phyloP scores from a whole-genome alignment of 2,329 filamentous ascomycete species.

The Canariomyces notabilis region DNA sequence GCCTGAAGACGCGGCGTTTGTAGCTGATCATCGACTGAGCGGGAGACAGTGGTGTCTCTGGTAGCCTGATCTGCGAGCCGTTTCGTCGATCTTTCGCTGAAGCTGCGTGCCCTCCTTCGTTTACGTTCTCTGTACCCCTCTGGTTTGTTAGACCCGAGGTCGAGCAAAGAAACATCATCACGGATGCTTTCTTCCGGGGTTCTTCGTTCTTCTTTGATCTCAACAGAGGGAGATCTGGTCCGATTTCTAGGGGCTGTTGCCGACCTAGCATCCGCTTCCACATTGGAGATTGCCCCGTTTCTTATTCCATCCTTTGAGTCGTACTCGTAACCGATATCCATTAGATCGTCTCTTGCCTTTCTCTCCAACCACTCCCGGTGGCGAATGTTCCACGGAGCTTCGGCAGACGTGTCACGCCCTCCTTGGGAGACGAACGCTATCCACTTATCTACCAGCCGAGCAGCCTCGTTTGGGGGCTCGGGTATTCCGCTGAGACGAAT shows the following conservation, averaged over 20 bases:
- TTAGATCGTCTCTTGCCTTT: background rate
- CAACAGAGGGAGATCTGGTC: background rate
- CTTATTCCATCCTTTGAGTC: background rate
- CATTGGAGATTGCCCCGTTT: background rate
- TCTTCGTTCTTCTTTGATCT: background rate
- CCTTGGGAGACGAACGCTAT: background rate
- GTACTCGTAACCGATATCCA: background rate
- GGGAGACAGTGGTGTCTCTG: background rate
- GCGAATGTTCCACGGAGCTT: background rate
- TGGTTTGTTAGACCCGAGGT: background rate
- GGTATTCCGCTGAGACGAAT: background rate
- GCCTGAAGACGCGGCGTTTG: background rate
- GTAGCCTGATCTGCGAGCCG: background rate
- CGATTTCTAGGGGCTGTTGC: background rate
- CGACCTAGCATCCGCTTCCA: background rate
- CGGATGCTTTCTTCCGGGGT: no score
- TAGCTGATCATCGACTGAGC: background rate
- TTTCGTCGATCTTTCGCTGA: background rate
- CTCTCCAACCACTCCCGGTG: background rate
- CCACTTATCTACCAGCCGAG: conserved; percentile 6
- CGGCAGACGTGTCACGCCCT: no score
- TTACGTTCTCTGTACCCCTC: background rate
- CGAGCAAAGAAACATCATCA: background rate
- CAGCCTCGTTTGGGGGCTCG: background rate
- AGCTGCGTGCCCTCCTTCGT: background rate